These are phyloP conservation scores for Alternaria sp. DNA, from an alignment of 2,329 filamentous ascomycete species.

Conservation along the genomic window DNA sequence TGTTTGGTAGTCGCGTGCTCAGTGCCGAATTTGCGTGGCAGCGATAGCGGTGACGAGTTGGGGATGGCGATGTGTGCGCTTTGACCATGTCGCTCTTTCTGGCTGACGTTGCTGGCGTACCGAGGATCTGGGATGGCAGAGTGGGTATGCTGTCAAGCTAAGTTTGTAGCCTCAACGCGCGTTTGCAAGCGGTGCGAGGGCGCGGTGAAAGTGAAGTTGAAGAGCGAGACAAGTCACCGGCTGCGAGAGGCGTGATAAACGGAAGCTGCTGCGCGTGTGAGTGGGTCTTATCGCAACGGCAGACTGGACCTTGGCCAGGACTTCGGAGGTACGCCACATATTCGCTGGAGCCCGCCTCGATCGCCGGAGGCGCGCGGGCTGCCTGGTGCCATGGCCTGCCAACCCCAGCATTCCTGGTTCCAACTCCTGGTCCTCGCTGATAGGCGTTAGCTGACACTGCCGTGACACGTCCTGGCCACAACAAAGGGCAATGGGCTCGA, in stretches of 20 bases:
- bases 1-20: slow-evolving; percentile 41
- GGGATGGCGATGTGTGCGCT: slow-evolving; percentile 32
- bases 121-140: slow-evolving; percentile 31
- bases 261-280: slow-evolving; percentile 12
- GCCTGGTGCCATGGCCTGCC: slow-evolving; percentile 23
- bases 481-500: background rate
- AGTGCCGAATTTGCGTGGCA: slow-evolving; percentile 20
- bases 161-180: background rate
- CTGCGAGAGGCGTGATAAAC: slow-evolving; percentile 15
- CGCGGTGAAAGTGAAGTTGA: slow-evolving; percentile 11
- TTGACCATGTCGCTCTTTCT: slow-evolving; percentile 45
- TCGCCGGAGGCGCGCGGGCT: slow-evolving; percentile 21
- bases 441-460: slow-evolving; percentile 13
- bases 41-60: slow-evolving; percentile 26
- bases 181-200: background rate
- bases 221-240: slow-evolving; percentile 11
- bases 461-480: slow-evolving; percentile 1
- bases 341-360: slow-evolving; percentile 19
- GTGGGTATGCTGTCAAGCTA: slow-evolving; percentile 26
- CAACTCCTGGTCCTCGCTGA: slow-evolving; percentile 9
- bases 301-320: slow-evolving; percentile 17
- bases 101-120: slow-evolving; percentile 34
- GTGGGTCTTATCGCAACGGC: slow-evolving; percentile 35
- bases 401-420: slow-evolving; percentile 17
- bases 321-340: slow-evolving; percentile 20